Base-by-base conservation (phyloP, 768 basidiomycete genomes). In the Tylopilus balloui region DNA sequence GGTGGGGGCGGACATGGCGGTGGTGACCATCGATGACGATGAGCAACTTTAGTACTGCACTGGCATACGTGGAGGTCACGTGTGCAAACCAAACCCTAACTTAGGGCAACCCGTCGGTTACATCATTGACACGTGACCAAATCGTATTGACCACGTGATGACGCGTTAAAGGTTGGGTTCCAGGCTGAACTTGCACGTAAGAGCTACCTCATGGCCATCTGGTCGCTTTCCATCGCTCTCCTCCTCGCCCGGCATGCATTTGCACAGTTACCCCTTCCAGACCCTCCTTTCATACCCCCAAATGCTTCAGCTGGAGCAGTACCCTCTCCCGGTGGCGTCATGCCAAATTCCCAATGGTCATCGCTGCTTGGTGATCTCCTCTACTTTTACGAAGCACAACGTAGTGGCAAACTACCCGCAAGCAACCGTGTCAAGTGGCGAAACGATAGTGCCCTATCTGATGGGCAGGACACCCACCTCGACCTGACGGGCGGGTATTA, bases 311-410 rank as follows among this genome's bases (percentile, higher is more conserved):
- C 70, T 2, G 87, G 86, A 24, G 74, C 84, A 13, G 56, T 73
- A 36, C 55, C 73, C 15, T 76, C 81, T n/a, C 24, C 65, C 10
- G 54, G 69, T 13, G 66, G 69, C 9, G 11, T 19, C 25, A 55
- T 63, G 52, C 82, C 87, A 35, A 92, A 92, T 63, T 59, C 78
- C 3, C 88, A 92, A 63, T 95, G 92, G 91, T 77, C 83, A 6
- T 84, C 74, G 42, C 66, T 95, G 3, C 77, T 95, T 0, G 93
- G 92, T 4, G 82, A 86, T 64, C 66, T 86, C 23, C 64, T 95
- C 23, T 95, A 83, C 62, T 95, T 95, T 67, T 96, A 93, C 61
- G 93, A 96, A 53, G 92, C 84, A 1, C 93, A 96, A 61, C 76
- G 93, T 17, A 88, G 87, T 46, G 93, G 93, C 14, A 73, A 74